phyloP scores from a whole-genome alignment of 257 asterid genomes.

The Dorcoceras hygrometricum region DNA sequence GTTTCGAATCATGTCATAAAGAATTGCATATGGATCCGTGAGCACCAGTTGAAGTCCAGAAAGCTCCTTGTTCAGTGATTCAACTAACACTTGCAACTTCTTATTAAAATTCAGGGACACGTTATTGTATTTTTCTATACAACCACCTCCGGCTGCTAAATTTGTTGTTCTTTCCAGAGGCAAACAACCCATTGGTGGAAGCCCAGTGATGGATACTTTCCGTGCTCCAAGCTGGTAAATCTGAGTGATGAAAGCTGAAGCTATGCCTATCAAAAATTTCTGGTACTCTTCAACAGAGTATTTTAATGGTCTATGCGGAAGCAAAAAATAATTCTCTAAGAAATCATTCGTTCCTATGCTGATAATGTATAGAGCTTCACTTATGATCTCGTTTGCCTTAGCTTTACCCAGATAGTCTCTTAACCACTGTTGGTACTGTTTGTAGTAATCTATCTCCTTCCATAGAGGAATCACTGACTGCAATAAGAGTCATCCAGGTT shows the following conservation, averaged over 20 bases:
- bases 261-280: slow-evolving; percentile 41
- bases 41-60: slow-evolving; percentile 54
- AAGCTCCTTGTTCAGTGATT: slow-evolving; percentile 43
- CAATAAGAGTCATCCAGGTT: slow-evolving; percentile 1
- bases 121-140: slow-evolving; percentile 48
- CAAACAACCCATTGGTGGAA: slow-evolving; percentile 83
- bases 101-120: slow-evolving; percentile 60
- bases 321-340: slow-evolving; percentile 57
- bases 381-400: slow-evolving; percentile 39
- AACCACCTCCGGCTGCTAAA: slow-evolving; percentile 32
- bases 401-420: slow-evolving; percentile 41
- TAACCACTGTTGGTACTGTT: slow-evolving; percentile 50
- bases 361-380: slow-evolving; percentile 57
- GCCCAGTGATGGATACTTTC: slow-evolving; percentile 64
- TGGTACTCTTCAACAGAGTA: slow-evolving; percentile 57
- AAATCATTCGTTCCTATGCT: slow-evolving; percentile 80
- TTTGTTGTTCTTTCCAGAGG: slow-evolving; percentile 68
- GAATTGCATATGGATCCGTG: slow-evolving; percentile 43
- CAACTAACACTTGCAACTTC: slow-evolving; percentile 38
- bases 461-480: slow-evolving; percentile 66
- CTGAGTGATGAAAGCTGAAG: slow-evolving; percentile 40
- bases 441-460: slow-evolving; percentile 62
- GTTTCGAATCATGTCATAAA: slow-evolving; percentile 46
- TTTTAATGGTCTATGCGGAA: slow-evolving; percentile 39
- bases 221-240: slow-evolving; percentile 66